Conservation (phyloP, 768 basidiomycete genomes). For the Kwoniella sp. region DNA sequence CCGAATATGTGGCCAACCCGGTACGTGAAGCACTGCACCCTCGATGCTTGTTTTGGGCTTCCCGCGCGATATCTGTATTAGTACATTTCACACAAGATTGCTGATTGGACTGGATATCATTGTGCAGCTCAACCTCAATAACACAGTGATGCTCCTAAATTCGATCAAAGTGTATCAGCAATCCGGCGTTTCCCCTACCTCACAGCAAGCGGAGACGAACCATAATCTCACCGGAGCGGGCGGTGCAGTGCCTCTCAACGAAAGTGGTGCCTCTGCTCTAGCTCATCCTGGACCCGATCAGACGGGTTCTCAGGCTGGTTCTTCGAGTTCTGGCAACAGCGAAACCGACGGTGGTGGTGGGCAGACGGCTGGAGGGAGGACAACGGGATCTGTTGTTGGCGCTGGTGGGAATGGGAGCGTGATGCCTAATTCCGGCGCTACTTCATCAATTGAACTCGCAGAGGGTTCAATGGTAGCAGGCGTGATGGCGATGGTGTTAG, state of each 20-base stretch:
- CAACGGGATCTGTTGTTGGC: neutral
- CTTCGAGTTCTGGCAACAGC: constrained; percentile 1
- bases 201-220: constrained; percentile 26
- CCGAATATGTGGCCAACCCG: constrained; percentile 43
- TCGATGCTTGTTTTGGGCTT: too few relatives aligned
- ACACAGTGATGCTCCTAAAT: constrained; percentile 52
- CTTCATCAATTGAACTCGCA: neutral
- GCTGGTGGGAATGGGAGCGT: neutral
- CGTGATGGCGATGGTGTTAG: too few relatives aligned
- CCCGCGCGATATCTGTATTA: too few relatives aligned
- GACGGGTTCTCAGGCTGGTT: constrained; percentile 3
- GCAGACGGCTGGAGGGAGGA: neutral
- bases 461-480: too few relatives aligned
- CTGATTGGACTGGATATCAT: too few relatives aligned
- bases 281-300: neutral
- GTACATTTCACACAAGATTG: too few relatives aligned
- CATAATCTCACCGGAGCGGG: constrained; percentile 42
- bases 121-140: constrained; percentile 47
- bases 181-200: constrained; percentile 11
- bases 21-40: too few relatives aligned
- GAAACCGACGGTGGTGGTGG: neutral
- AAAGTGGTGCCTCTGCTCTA: constrained; percentile 4
- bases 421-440: neutral
- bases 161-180: constrained; percentile 49
- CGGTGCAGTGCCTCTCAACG: constrained; percentile 25